Evolutionary conservation across 1,139 yeast genomes (phyloP).

Genomic region (Kodamaea fungicola): DNA sequence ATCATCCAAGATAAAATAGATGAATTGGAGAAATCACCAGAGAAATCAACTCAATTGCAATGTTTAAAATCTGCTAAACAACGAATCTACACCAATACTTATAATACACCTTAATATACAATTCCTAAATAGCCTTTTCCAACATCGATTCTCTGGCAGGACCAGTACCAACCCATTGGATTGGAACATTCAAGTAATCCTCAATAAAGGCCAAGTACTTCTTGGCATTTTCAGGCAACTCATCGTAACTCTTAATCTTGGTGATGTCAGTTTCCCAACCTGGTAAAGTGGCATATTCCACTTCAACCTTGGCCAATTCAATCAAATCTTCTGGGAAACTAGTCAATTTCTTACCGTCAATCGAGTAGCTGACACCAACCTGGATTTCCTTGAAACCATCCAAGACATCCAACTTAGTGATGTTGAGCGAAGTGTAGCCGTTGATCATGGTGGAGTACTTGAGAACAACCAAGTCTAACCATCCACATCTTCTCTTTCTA

Average conservation of each 20-base stretch:
- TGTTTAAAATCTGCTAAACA: too few species aligned
- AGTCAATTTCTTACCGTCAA: slow-evolving; percentile 69
- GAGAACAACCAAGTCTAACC: slow-evolving; percentile 95
- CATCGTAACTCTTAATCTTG: slow-evolving; percentile 60
- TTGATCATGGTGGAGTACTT: slow-evolving; percentile 87
- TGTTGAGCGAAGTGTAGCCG: slow-evolving; percentile 91
- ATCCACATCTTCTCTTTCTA: slow-evolving; percentile 98
- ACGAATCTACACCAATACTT: too few species aligned
- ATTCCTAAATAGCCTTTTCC: slow-evolving; percentile 28
- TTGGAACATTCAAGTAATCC: slow-evolving; percentile 75
- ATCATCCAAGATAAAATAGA: too few species aligned
- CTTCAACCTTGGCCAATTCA: slow-evolving; percentile 82
- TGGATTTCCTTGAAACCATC: slow-evolving; percentile 85
- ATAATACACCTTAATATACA: slow-evolving; percentile 3
- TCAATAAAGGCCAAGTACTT: slow-evolving; percentile 81
- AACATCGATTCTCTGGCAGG: slow-evolving; percentile 92
- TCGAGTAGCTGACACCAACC: slow-evolving; percentile 78
- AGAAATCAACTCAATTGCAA: too few species aligned
- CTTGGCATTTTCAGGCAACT: slow-evolving; percentile 85
- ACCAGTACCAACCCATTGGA: slow-evolving; percentile 98
- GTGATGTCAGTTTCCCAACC: slow-evolving; percentile 94
- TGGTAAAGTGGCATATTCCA: slow-evolving; percentile 82
- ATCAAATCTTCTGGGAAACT: slow-evolving; percentile 92
- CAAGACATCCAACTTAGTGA: slow-evolving; percentile 92
- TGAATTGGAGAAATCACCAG: too few species aligned